These are phyloP conservation scores for Hypoxylon trugodes DNA, from an alignment of 495 filamentous ascomycete species.

Conservation along the genomic window DNA sequence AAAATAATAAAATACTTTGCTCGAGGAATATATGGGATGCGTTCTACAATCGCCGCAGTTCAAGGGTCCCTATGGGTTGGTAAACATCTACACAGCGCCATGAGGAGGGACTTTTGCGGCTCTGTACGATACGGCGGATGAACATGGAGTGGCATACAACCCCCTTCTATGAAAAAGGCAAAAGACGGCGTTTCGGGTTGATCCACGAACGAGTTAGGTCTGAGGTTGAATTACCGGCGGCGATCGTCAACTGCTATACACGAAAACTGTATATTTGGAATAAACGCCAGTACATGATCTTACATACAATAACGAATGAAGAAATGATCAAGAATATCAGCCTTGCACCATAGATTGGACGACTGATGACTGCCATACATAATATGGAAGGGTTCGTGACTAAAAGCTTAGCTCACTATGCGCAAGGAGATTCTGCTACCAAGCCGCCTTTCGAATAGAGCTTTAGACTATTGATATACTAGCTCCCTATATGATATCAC, in stretches of 20 bases:
- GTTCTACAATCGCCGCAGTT: not conserved
- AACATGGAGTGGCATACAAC: not conserved
- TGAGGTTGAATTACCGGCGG: not conserved
- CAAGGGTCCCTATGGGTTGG: not conserved
- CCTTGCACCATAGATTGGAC: no score
- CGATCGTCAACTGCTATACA: slow-evolving; percentile 10
- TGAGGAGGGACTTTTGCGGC: not conserved
- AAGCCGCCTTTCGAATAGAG: no score
- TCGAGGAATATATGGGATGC: not conserved
- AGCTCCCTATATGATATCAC: not conserved
- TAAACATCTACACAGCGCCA: not conserved
- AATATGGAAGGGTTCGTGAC: no score
- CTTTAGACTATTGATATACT: no score
- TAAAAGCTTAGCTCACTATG: no score
- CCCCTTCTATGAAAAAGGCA: slow-evolving; percentile 3
- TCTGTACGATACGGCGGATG: slow-evolving; percentile 30
- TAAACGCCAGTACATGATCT: slow-evolving; percentile 3
- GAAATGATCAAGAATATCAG: not conserved
- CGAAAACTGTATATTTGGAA: slow-evolving; percentile 17
- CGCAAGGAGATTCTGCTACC: no score
- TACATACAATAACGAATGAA: slow-evolving; percentile 1
- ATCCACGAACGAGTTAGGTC: not conserved
- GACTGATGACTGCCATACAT: no score
- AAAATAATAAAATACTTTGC: slow-evolving; percentile 35
- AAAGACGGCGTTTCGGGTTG: slow-evolving; percentile 28